phyloP scores from a whole-genome alignment of 2,329 filamentous ascomycete genomes.

The Colletotrichum melonis region DNA sequence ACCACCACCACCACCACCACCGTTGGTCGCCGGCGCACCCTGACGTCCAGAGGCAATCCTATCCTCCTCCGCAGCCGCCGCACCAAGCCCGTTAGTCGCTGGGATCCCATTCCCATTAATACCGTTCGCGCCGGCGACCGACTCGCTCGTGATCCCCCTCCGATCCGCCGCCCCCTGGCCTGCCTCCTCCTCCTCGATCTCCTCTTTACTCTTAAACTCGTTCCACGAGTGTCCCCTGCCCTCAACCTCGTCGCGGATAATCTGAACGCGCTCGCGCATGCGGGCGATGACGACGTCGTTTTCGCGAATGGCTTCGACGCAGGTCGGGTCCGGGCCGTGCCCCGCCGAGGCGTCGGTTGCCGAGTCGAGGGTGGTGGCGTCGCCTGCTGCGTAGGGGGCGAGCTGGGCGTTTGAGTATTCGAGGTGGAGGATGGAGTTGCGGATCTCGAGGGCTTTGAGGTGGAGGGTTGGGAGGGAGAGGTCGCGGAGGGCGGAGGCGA shows the following conservation, averaged over 20 bases:
- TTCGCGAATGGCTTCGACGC: conserved; percentile 78
- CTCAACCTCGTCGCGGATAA: conserved; percentile 75
- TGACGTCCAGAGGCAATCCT: conserved; percentile 16
- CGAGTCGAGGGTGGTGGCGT: conserved; percentile 43
- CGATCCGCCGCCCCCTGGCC: not conserved
- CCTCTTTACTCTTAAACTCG: conserved; percentile 64
- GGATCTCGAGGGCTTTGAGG: conserved; percentile 80
- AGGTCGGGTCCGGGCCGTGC: conserved; percentile 70
- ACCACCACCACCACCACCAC: too few relatives aligned
- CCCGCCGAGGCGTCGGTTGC: conserved; percentile 39
- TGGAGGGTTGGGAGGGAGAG: conserved; percentile 75
- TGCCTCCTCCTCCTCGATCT: conserved; percentile 49
- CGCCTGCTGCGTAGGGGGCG: conserved; percentile 71
- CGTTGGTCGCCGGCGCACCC: conserved; percentile 23
- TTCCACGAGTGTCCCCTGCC: conserved; percentile 65
- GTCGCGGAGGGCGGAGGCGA: conserved; percentile 74
- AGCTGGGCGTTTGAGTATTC: conserved; percentile 80
- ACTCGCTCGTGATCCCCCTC: not conserved
- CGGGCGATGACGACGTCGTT: conserved; percentile 76
- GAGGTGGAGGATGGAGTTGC: conserved; percentile 80
- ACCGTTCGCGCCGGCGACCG: conserved; percentile 5
- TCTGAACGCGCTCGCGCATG: conserved; percentile 73
- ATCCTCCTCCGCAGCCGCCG: conserved; percentile 28
- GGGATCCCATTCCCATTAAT: not conserved
- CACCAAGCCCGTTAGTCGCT: conserved; percentile 36